Percentiles rank a stretch among this genome's conserved stretches.
phyloP scores from a whole-genome alignment of 768 basidiomycete genomes.

The Macrolepiota fuliginosa region DNA sequence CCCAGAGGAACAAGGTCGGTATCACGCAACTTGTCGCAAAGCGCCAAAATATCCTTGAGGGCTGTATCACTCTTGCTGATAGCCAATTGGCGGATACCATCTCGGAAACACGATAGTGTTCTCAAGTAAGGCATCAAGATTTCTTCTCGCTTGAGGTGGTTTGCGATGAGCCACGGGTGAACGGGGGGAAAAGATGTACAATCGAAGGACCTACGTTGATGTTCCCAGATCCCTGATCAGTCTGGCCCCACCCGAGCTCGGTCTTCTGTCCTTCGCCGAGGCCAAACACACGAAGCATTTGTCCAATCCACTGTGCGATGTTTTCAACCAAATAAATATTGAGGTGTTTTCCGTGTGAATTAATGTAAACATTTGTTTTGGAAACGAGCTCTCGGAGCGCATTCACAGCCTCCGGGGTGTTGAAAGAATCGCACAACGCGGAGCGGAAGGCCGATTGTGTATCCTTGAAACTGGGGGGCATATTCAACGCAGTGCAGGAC shows the following conservation, averaged over 20 bases:
- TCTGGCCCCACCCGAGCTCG: constrained; percentile 87
- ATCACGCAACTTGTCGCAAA: constrained; percentile 90
- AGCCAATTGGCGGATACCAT: constrained; percentile 80
- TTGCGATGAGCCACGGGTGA: constrained; percentile 13
- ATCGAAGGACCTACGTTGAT: constrained; percentile 45
- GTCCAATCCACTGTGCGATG: constrained; percentile 64
- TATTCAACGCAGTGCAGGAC: constrained; percentile 4
- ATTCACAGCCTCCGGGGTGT: constrained; percentile 83
- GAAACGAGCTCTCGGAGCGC: constrained; percentile 80
- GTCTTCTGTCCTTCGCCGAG: constrained; percentile 65
- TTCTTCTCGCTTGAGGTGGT: constrained; percentile 65
- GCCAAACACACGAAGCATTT: constrained; percentile 78
- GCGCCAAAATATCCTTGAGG: constrained; percentile 75
- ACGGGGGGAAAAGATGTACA: constrained; percentile 1
- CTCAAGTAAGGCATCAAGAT: constrained; percentile 87
- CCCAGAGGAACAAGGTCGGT: constrained; percentile 90
- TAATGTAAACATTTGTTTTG: constrained; percentile 86
- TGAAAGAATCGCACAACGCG: constrained; percentile 95
- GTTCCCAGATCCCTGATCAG: constrained; percentile 39
- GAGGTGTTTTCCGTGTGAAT: constrained; percentile 51
- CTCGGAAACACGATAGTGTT: constrained; percentile 85
- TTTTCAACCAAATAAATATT: constrained; percentile 66
- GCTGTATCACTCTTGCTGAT: constrained; percentile 66
- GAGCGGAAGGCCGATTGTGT: constrained; percentile 77
- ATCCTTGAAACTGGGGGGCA: constrained; percentile 56